Base-by-base conservation (phyloP, 2,329 filamentous ascomycete genomes). In the Monilinia laxa region DNA sequence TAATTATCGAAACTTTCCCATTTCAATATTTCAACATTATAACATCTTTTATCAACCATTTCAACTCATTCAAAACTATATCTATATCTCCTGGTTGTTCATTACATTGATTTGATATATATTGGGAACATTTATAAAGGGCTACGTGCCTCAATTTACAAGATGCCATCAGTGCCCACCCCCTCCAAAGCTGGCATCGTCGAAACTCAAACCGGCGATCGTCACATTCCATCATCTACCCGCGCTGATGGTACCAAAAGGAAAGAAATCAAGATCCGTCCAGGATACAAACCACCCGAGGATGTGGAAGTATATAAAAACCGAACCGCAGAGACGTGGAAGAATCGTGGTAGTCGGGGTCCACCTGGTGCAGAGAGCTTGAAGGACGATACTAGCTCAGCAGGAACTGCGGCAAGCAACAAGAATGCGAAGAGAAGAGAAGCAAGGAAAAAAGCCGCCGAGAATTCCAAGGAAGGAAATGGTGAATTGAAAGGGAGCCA, bases 281-380 rank as follows among this genome's bases (percentile, higher is more conserved):
- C 95, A 0, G 96, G 95, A 64, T 99, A 97, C 79, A 88, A 89
- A 45, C 96, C 95, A 1, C 92, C 93, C 0, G 95, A 99, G 80
- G 95, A 99, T 79, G 90, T 98, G 70, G 93, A 97, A 76, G 83
- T 97, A 56, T 99, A 99, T 85, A 96, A 93, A 81, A 97, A 96
- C 79, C 89, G 91, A 67, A 93, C 89, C 1, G 93, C 93, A 60
- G 90, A 95, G 77, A 87, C 87, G 60, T 97, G 91, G 81, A 92
- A 92, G 76, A 92, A 87, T 72, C 87, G 92, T 63, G 87, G 85
- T 35, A 84, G 81, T 69, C 87, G 85, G 67, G 90, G 85, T 28
- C 85, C 97, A 5, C 91, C 92, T 4, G 94, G 94, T 31, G 90
- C 92, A 1, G 85, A 85, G 57, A 83, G 84, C 6, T 72, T 85